A percentile compares a stretch with the other conserved stretches of the same genome.
phyloP scores from a whole-genome alignment of 768 basidiomycete species.

The Lepiota subincarnata region DNA sequence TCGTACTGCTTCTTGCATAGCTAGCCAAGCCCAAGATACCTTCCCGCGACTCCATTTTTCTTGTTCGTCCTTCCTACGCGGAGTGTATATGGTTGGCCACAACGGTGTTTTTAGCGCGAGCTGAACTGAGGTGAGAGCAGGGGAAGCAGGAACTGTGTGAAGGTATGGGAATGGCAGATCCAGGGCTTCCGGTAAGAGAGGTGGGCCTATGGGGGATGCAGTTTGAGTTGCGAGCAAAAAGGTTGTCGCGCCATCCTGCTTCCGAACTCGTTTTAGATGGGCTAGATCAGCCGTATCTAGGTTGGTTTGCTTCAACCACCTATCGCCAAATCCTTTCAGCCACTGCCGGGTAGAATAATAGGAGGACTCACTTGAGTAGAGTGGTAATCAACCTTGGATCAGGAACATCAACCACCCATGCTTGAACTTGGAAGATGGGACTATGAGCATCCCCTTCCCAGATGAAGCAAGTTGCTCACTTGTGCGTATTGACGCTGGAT shows the following conservation, averaged over 20 bases:
- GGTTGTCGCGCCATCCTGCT: constrained; percentile 39
- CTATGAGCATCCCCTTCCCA: not conserved
- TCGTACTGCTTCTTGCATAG: constrained; percentile 49
- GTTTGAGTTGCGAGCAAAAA: constrained; percentile 46
- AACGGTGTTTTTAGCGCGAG: constrained; percentile 60
- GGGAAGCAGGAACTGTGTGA: constrained; percentile 56
- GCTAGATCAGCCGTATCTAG: constrained; percentile 59
- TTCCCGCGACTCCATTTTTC: constrained; percentile 65
- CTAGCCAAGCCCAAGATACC: constrained; percentile 71
- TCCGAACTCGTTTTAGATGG: constrained; percentile 77
- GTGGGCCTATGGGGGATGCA: constrained; percentile 29
- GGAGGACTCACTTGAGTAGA: constrained; percentile 54
- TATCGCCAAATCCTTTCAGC: constrained; percentile 22
- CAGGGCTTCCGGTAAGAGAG: constrained; percentile 46
- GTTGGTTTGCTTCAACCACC: constrained; percentile 65
- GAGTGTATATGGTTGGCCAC: constrained; percentile 86
- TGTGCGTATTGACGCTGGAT: constrained; percentile 50
- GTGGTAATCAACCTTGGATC: constrained; percentile 53
- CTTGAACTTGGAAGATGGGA: constrained; percentile 42
- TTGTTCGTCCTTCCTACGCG: constrained; percentile 61
- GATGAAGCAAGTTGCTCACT: constrained; percentile 28
- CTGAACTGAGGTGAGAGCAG: constrained; percentile 66
- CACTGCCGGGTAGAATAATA: not conserved
- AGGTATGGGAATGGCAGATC: constrained; percentile 50
- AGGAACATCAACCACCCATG: constrained; percentile 76